Evolutionary conservation across 2,329 filamentous ascomycete species (phyloP), one percentile per base, ranked within the genome.

Genomic region (Venturia pyrina): DNA sequence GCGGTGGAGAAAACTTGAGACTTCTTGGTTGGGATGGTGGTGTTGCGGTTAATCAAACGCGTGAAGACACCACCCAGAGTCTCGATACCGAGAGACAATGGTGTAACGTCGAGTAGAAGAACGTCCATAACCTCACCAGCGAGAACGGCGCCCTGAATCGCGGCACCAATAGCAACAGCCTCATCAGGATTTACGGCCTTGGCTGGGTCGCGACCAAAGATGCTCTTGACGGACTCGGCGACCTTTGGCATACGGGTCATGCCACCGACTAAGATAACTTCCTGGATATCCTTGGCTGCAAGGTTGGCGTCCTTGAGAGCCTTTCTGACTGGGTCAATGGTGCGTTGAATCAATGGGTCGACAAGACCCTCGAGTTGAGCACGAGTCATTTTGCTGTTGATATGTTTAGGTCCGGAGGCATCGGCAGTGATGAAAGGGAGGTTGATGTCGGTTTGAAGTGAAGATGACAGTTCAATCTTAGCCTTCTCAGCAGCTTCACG

Each of bases 211-310:
- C 93, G 93, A 71, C 93, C 93, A 79, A 98, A 98, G 78, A 97
- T 93, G 83, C 83, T 87, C 89, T 96, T 96, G 78, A 97, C 93
- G 57, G 92, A 95, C 83, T 97, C 92, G 69, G 87, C 85, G 71
- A 98, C 93, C 89, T 97, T 97, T 78, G 93, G 93, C 93, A 98
- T 98, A 83, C 93, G 93, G 73, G 93, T 97, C 93, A 97, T 97
- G 81, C 93, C 93, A 87, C 93, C 93, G 66, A 98, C 93, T 56
- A 98, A 89, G 78, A 98, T 96, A 72, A 98, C 91, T 77, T 98
- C 93, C 81, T 97, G 91, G 77, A 98, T 96, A 69, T 97, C 93
- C 83, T 92, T 96, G 72, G 93, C 87, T 78, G 90, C 83, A 60
- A 98, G 87, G 79, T 88, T 87, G 77, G 93, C 93, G 79, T 98